Base-by-base conservation (phyloP, 1,284 basidiomycete genomes). In the Thecaphora frezii region DNA sequence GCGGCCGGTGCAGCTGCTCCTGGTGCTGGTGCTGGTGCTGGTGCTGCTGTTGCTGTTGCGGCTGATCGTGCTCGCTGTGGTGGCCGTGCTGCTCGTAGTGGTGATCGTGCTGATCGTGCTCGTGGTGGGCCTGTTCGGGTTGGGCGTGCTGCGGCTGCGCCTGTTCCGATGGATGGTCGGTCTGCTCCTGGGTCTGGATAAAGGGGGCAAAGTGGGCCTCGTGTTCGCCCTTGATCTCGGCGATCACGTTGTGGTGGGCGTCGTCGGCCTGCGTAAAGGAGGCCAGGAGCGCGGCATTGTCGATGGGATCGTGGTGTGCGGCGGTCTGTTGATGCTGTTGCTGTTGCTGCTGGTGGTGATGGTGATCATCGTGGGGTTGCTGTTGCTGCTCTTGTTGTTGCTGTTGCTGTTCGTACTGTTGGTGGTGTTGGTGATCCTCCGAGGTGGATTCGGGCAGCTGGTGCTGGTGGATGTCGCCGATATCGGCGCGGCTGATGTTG, bases 321-420 rank as follows among this genome's bases (percentile, higher is more conserved):
- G n/a, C n/a, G n/a, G n/a, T n/a, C n/a, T n/a, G 25, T 18, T 25
- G 18, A 2, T 44, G 39, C 16, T 28, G 48, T 5, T 50, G 48
- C 13, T 50, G 36, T 13, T 50, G 33, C 5, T 30, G 40, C 13
- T 50, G 40, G 10, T 42, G 47, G 13, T 49, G 46, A 21, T 40
- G n/a, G 8, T 50, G 40, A 13, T 42, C 39, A 9, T 49, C 37
- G 18, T 40, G n/a, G n/a, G 8, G 47, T 18, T 49, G 47, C 19
- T 41, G 47, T 25, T 25, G 26, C 23, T 41, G 47, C 21, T 26
- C 7, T n/a, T 16, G 47, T n/a, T n/a, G 47, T 13, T 28, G 47
- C 13, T 47, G 21, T 36, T 28, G 28, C 7, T 14, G 33, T 3
- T 36, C 12, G 10, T 36, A 4, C 10, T 36, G 33, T 4, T 36